A percentile compares a stretch with the other conserved stretches of the same genome.
phyloP scores from a whole-genome alignment of 768 basidiomycete genomes.

The Boletus pseudo-olivaceus region DNA sequence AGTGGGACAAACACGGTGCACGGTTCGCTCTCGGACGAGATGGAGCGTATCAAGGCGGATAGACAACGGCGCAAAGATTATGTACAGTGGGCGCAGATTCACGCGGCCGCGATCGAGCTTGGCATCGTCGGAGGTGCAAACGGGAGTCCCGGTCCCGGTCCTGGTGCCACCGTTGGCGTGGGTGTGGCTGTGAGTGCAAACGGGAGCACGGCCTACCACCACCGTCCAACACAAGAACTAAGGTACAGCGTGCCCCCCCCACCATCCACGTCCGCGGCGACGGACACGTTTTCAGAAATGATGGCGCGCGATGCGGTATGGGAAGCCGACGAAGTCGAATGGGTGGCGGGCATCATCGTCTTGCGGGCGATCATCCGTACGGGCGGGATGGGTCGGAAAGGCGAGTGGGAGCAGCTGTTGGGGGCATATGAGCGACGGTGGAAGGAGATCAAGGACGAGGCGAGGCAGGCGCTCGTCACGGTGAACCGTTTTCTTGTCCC shows the following conservation, averaged over 20 bases:
- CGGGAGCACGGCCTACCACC: slow-evolving; percentile 24
- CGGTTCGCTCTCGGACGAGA: slow-evolving; percentile 50
- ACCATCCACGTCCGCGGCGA: background rate
- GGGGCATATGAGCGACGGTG: slow-evolving; percentile 59
- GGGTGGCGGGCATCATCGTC: slow-evolving; percentile 62
- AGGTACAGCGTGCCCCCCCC: slow-evolving; percentile 34
- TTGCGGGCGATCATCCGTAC: slow-evolving; percentile 56
- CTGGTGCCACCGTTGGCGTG: background rate
- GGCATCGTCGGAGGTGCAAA: slow-evolving; percentile 37
- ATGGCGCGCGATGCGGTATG: slow-evolving; percentile 63
- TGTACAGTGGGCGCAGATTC: slow-evolving; percentile 65
- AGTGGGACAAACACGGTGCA: background rate
- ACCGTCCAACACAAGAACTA: slow-evolving; percentile 36
- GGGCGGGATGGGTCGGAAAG: slow-evolving; percentile 45
- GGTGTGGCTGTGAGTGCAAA: background rate
- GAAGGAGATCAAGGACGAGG: slow-evolving; percentile 70
- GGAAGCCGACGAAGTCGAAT: slow-evolving; percentile 65
- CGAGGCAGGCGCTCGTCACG: slow-evolving; percentile 57
- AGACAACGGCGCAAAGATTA: slow-evolving; percentile 61
- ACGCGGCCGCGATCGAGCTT: slow-evolving; percentile 60
- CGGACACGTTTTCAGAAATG: slow-evolving; percentile 53
- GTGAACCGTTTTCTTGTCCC: slow-evolving; percentile 30
- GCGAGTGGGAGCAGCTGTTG: slow-evolving; percentile 53
- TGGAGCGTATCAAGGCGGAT: slow-evolving; percentile 60
- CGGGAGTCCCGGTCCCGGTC: background rate